phyloP scores from a whole-genome alignment of 495 filamentous ascomycete species.

The Hypoxylon lienhwacheense region DNA sequence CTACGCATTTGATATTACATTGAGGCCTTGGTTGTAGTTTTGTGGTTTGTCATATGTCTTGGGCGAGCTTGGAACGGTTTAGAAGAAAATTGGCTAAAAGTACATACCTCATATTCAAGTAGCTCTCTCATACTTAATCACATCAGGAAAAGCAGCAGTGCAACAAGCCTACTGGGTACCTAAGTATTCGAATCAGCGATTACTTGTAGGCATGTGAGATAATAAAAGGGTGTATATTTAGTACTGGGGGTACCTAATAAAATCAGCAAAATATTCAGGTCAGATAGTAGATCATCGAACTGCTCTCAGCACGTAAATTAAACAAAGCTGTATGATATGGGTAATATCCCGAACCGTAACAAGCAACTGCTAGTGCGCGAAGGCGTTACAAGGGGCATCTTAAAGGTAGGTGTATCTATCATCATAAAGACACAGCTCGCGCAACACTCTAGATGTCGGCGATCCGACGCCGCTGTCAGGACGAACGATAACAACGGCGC shows the following conservation, averaged over 20 bases:
- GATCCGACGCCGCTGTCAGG: not conserved
- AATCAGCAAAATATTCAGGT: not conserved
- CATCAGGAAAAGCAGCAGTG: not conserved
- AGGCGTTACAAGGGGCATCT: no score
- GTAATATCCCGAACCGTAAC: no score
- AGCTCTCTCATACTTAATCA: not conserved
- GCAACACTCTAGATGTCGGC: conserved; percentile 1
- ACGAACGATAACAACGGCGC: not conserved
- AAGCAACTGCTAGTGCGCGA: no score
- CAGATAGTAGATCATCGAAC: not conserved
- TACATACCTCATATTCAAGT: not conserved
- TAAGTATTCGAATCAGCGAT: no score
- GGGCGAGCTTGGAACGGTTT: conserved; percentile 7
- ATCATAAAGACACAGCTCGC: conserved; percentile 10
- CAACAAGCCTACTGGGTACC: no score
- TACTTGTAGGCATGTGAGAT: no score
- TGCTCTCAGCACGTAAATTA: not conserved
- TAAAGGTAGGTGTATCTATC: not conserved
- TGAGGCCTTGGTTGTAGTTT: conserved; percentile 6
- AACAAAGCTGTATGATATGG: not conserved
- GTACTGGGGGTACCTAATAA: not conserved
- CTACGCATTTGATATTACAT: not conserved
- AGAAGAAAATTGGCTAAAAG: conserved; percentile 5
- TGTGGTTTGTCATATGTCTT: conserved; percentile 8
- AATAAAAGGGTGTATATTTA: not conserved